phyloP scores from a whole-genome alignment of 768 basidiomycete species.

The Rhodotorula toruloides region DNA sequence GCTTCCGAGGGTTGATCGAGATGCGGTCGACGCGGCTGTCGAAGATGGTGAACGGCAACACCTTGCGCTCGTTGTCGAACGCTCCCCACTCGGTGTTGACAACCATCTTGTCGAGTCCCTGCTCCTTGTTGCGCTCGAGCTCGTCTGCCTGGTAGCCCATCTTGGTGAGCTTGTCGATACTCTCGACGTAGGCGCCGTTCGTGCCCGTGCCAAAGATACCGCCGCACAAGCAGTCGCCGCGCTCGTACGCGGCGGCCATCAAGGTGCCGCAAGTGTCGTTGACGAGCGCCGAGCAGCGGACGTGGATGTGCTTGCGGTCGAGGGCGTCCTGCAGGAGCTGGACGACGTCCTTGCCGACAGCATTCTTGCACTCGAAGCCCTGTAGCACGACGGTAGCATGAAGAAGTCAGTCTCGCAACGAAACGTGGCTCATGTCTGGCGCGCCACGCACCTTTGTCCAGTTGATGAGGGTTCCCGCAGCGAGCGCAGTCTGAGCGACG shows the following conservation, averaged over 20 bases:
- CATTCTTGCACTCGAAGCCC: slow-evolving; percentile 87
- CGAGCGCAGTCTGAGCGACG: slow-evolving; percentile 90
- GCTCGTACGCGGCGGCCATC: slow-evolving; percentile 86
- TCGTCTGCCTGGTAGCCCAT: slow-evolving; percentile 55
- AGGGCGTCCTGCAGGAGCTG: slow-evolving; percentile 85
- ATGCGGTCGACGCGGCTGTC: slow-evolving; percentile 89
- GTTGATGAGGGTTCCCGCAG: slow-evolving; percentile 80
- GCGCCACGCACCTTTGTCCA: slow-evolving; percentile 45
- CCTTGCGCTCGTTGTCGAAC: slow-evolving; percentile 85
- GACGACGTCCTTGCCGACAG: slow-evolving; percentile 82
- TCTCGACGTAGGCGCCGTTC: slow-evolving; percentile 94
- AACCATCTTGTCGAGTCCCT: slow-evolving; percentile 64
- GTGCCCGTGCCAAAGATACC: slow-evolving; percentile 98
- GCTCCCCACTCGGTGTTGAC: slow-evolving; percentile 99
- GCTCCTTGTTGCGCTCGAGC: slow-evolving; percentile 46
- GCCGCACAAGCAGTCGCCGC: slow-evolving; percentile 75
- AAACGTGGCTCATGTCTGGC: neutral
- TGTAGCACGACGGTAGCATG: slow-evolving; percentile 49
- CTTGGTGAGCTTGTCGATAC: slow-evolving; percentile 76
- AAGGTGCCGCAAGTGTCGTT: slow-evolving; percentile 97
- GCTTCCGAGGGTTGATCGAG: slow-evolving; percentile 80
- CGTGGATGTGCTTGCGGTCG: slow-evolving; percentile 83
- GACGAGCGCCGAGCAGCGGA: slow-evolving; percentile 83
- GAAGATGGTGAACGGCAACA: slow-evolving; percentile 79
- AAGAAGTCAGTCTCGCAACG: neutral